Base-by-base conservation (phyloP, 2,329 filamentous ascomycete genomes). In the Didymella pomorum region DNA sequence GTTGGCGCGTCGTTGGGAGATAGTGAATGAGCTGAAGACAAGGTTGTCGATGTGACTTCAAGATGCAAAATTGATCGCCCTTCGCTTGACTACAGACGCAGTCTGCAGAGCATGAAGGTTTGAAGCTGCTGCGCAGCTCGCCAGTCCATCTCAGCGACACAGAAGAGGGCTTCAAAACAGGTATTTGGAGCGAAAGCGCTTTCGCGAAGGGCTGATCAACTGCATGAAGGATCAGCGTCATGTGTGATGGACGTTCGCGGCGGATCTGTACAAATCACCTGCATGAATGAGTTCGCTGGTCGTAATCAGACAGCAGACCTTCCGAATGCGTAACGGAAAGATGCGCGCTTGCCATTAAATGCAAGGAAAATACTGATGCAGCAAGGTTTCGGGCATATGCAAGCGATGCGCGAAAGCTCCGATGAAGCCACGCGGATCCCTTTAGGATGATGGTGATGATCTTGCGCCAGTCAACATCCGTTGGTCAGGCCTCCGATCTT, bases 301-400 rank as follows among this genome's bases (percentile, higher is more conserved):
- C 21, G 14, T 8, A 31, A 52, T 18, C 12, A 48, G 47, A 31
- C 43, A n/a, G 8, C n/a, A 47, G n/a, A 31, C 5, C 14, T 47
- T 25, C 14, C 47, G 2, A 25, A 23, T 20, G 29, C 28, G 37
- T 26, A 7, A 48, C 9, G 4, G 9, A 21, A 23, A 28, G 2
- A 16, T 23, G 11, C 8, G 42, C 26, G 12, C 23, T 20, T 35
- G 10, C 28, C 26, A 2, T 39, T 23, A 29, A 20, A 51, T 4
- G 28, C 16, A n/a, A 42, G 35, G 43, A 43, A 26, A 46, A 37
- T 29, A 29, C 21, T 9, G 29, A 56, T 31, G 14, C 8, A 52
- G 33, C 43, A 57, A 57, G 23, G 48, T 52, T 37, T 52, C 43
- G 37, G 33, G 11, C 28, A 25, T 23, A 49, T 46, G 44, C 44